Evolutionary conservation across 2,329 filamentous ascomycete genomes (phyloP), one percentile per base, ranked within the genome.

Genomic region (Colletotrichum acutatum): DNA sequence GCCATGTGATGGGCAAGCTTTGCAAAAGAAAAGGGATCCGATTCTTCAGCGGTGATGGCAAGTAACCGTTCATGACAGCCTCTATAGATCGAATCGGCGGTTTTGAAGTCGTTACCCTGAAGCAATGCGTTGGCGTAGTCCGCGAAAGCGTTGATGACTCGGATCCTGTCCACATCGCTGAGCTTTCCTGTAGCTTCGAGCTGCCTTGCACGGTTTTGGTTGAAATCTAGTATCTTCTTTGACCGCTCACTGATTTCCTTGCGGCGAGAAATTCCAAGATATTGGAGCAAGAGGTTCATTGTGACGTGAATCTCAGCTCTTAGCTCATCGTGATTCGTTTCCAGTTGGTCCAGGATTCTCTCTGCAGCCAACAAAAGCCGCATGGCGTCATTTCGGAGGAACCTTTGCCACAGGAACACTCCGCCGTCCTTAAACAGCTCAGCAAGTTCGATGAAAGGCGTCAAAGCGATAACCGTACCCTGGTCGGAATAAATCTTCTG

Each of bases 1-100:
- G 74, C 74, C 66, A 74, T 54, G 61, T 76, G 75, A 58, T 76
- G 75, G 26, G 75, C 57, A 26, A 75, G 69, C 30, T 75, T 76
- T 5, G 75, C 74, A 56, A 71, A 69, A n/a, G 75, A 60, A 42
- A 72, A 75, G 3, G 66, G 64, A 19, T 66, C 64, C 1, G 71
- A 66, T 12, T 70, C 65, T n/a, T 74, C 71, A 22, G 42, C 68
- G 5, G 65, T 61, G 42, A 68, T 65, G 28, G 66, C 19, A n/a
- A 62, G 58, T 7, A 69, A 68, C 16, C 52, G 72, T 6, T 66
- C 53, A 16, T 66, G 52, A 46, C 74, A 75, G 24, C 57, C 26
- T 32, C 37, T 24, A 60, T 72, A 76, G 12, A 75, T 73, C 14
- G 53, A 19, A 49, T 76, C 74, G 16, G 75, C 75, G 2, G 61